phyloP scores from a whole-genome alignment of 352 stramenopile genomes.

The Pythium rhizo-oryzae region DNA sequence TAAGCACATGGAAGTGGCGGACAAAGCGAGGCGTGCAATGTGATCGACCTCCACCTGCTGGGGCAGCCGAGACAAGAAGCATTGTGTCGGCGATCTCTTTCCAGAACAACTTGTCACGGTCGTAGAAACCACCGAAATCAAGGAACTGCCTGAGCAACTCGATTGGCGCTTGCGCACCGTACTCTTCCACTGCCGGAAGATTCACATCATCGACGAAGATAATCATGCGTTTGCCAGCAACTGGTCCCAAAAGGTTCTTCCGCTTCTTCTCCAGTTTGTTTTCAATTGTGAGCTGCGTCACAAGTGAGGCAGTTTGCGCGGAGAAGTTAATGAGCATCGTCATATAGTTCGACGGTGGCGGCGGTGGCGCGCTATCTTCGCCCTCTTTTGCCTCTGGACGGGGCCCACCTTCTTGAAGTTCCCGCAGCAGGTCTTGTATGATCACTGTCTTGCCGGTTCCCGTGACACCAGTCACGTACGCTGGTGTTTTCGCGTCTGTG shows the following conservation, averaged over 20 bases:
- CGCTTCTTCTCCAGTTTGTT: conserved; percentile 95
- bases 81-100: conserved; percentile 95
- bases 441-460: conserved; percentile 82
- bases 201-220: conserved; percentile 98
- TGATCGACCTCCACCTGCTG: conserved; percentile 85
- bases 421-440: conserved; percentile 59
- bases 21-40: conserved; percentile 93
- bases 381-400: conserved; percentile 11
- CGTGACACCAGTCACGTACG: conserved; percentile 79
- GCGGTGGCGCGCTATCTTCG: conserved; percentile 24
- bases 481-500: conserved; percentile 48
- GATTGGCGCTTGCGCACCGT: conserved; percentile 93
- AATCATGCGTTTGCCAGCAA: conserved; percentile 86
- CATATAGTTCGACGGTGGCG: conserved; percentile 56
- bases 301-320: conserved; percentile 88
- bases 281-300: conserved; percentile 92
- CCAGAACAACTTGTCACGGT: conserved; percentile 97
- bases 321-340: conserved; percentile 92
- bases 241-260: conserved; percentile 92
- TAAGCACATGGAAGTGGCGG: conserved; percentile 96
- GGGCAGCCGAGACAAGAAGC: conserved; percentile 89
- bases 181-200: conserved; percentile 93
- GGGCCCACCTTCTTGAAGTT: conserved; percentile 33
- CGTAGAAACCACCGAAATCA: conserved; percentile 96
- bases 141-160: conserved; percentile 95